Conservation (phyloP, 495 filamentous ascomycete species). For the Aspergillus hancockii region DNA sequence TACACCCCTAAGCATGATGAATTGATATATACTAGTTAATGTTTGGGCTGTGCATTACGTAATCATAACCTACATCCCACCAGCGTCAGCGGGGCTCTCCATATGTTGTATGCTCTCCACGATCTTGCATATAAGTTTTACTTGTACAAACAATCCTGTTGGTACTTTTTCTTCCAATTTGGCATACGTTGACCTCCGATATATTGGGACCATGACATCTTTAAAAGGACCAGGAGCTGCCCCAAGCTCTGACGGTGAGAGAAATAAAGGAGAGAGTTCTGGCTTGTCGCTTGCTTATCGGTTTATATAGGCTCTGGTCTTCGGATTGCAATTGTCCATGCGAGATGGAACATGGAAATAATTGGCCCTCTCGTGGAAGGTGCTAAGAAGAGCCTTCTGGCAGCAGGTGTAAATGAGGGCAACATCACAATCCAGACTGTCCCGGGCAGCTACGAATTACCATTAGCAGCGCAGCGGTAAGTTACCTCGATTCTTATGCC, state of each 20-base stretch:
- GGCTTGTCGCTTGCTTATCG: neutral
- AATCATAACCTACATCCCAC: too few relatives aligned
- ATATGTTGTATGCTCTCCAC: too few relatives aligned
- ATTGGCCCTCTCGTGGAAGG: conserved; percentile 81
- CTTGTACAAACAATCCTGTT: too few relatives aligned
- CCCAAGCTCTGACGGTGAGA: conserved; percentile 50
- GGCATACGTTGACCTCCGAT: neutral
- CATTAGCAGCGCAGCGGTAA: conserved; percentile 81
- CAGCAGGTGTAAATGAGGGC: conserved; percentile 76
- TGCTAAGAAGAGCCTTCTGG: conserved; percentile 59
- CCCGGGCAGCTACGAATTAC: conserved; percentile 92
- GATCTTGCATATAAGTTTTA: too few relatives aligned
- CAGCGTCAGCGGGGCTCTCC: too few relatives aligned
- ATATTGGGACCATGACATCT: conserved; percentile 33
- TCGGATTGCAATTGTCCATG: conserved; percentile 92
- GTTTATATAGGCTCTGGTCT: conserved; percentile 66
- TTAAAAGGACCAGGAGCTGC: conserved; percentile 63
- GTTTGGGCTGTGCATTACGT: too few relatives aligned
- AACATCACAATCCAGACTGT: conserved; percentile 90
- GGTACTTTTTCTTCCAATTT: neutral
- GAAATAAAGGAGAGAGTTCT: neutral
- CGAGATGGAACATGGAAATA: conserved; percentile 83
- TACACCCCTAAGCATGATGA: too few relatives aligned
- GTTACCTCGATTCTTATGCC: conserved; percentile 13
- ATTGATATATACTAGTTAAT: too few relatives aligned